A percentile compares a stretch with the other conserved stretches of the same genome.
These are phyloP conservation scores for Gossypium anomalum DNA, from an alignment of 345 rosid species.

Conservation along the genomic window DNA sequence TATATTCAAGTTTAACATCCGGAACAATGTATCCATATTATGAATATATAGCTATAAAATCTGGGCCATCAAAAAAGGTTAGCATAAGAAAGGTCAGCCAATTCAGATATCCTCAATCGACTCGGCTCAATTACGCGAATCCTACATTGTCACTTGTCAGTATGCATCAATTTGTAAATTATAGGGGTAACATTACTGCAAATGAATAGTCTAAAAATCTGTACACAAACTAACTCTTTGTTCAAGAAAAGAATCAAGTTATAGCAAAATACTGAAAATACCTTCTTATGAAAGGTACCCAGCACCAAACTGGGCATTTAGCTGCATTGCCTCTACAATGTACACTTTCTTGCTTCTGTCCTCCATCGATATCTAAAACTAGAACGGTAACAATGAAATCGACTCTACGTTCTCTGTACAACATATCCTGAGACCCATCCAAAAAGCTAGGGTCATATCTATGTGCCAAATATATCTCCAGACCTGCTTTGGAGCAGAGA, in stretches of 20 bases:
- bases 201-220: background rate
- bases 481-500: background rate
- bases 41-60: no score
- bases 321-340: conserved; percentile 2
- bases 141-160: background rate
- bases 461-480: conserved; percentile 6
- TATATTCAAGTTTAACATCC: no score
- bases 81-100: no score
- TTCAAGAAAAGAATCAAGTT: conserved; percentile 12
- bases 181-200: background rate
- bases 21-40: no score
- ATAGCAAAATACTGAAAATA: background rate
- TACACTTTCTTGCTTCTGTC: background rate
- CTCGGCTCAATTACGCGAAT: background rate
- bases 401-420: conserved; percentile 33
- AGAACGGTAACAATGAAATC: background rate
- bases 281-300: background rate
- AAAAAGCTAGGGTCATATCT: conserved; percentile 23
- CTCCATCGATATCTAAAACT: background rate
- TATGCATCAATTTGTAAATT: background rate
- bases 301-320: background rate
- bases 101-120: no score
- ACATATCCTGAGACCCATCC: conserved; percentile 15
- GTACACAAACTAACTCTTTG: background rate
- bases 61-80: no score